Conservation (phyloP, 306 rosid genomes). For the Herpetospermum pedunculosum region DNA sequence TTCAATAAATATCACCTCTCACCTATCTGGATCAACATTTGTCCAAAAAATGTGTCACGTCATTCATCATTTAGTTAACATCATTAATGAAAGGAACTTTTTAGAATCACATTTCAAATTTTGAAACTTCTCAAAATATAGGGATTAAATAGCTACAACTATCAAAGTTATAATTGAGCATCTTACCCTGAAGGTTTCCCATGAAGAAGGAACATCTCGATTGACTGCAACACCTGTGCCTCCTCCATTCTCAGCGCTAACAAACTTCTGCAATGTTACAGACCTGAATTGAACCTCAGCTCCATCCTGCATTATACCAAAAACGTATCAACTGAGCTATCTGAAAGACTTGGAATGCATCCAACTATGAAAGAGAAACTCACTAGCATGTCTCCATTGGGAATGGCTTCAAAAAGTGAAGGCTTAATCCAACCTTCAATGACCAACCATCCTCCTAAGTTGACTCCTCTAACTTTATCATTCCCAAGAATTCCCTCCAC, state of each 20-base stretch:
- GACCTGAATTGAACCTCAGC: constrained; percentile 75
- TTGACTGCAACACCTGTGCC: constrained; percentile 55
- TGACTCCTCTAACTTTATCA: constrained; percentile 72
- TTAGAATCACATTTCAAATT: neutral
- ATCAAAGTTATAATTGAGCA: neutral
- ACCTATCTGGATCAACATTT: neutral
- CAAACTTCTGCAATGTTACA: constrained; percentile 57
- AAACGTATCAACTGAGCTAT: constrained; percentile 8
- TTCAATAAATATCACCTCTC: neutral
- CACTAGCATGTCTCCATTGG: constrained; percentile 90
- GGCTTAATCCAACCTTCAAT: constrained; percentile 97
- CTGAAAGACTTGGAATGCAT: constrained; percentile 8
- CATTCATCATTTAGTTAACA: neutral
- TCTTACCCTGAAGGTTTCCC: constrained; percentile 83
- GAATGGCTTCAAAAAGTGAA: constrained; percentile 84
- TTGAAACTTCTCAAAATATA: neutral
- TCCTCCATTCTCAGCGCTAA: constrained; percentile 81
- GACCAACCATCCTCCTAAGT: constrained; percentile 94
- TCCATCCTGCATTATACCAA: constrained; percentile 55
- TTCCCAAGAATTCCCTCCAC: constrained; percentile 62
- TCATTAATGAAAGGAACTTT: neutral
- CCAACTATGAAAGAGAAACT: constrained; percentile 10
- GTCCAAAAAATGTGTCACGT: neutral
- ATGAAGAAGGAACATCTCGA: constrained; percentile 68
- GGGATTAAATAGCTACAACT: neutral